Base-by-base conservation (phyloP, 2,329 filamentous ascomycete species). In the Lachnellula subtilissima region DNA sequence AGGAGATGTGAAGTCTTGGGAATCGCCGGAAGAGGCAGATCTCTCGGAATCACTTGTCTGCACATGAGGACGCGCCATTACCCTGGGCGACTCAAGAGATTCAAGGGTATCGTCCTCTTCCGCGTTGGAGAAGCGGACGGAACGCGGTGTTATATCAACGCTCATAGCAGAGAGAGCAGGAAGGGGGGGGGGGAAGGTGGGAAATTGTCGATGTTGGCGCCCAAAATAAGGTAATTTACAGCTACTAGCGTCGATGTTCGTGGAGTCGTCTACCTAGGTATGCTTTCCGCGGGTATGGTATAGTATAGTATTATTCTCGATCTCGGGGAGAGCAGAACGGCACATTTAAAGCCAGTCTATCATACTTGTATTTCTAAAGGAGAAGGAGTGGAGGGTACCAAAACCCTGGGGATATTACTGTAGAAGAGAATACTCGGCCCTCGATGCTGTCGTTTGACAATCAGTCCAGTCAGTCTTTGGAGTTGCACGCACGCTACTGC, bases 61-160 rank as follows among this genome's bases (percentile, higher is more conserved):
- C 14, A 62, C 49, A 52, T 64, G 63, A 22, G 67, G 66, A 14
- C 67, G 64, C 46, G 69, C 68, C 67, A 70, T 69, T 15, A 68
- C 61, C 43, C 57, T 64, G 9, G 60, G 71, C 60, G 56, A 72
- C 66, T 63, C 78, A 61, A 71, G 60, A 61, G 73, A 76, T 25
- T 81, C 78, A 49, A 69, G 56, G 23, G 72, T 73, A 37, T 75
- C 70, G 23, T 78, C 76, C 66, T 76, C 73, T 56, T 78, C 79
- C 66, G 71, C 70, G 57, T 76, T 74, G 47, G 78, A 78, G 65
- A 85, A 85, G 61, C 81, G 78, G 61, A 85, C 79, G 60, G 76
- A 74, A 64, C 81, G 77, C 50, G 81, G 78, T 11, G 80, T 80
- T 37, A 76, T 70, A 61, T 84, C 80, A 64, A 74, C 50, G 56